Percentiles rank a stretch among this genome's conserved stretches.
Evolutionary conservation across 768 basidiomycete species (phyloP).

Genomic region (Candolleomyces eurysporus): DNA sequence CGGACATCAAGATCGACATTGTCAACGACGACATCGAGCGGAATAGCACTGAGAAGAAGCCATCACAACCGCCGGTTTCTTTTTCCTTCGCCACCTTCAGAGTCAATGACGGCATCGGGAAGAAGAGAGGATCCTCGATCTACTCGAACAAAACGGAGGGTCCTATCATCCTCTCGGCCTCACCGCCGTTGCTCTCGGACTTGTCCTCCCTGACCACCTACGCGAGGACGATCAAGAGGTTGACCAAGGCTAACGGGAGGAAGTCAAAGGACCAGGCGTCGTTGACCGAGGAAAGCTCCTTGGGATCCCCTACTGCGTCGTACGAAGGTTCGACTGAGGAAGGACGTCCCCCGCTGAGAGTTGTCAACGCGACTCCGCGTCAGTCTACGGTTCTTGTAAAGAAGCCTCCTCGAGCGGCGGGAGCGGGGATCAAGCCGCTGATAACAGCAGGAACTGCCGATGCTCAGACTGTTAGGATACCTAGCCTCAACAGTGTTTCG

Average conservation of each 20-base stretch:
- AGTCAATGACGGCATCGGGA: neutral
- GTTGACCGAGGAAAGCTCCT: neutral
- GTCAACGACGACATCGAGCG: neutral
- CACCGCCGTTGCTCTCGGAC: constrained; percentile 26
- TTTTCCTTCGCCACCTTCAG: neutral
- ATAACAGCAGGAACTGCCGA: too few species aligned
- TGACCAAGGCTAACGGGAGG: neutral
- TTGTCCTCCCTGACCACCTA: constrained; percentile 11
- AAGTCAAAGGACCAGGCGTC: neutral
- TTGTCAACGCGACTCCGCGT: too few species aligned
- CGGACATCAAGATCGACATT: constrained; percentile 16
- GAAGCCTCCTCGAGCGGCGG: too few species aligned
- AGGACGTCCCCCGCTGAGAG: neutral
- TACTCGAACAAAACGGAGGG: constrained; percentile 21
- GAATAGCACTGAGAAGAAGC: neutral
- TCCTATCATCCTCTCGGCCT: constrained; percentile 25
- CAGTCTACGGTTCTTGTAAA: too few species aligned
- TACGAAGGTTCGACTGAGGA: neutral
- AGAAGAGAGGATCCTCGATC: constrained; percentile 20
- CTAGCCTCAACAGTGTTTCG: too few species aligned
- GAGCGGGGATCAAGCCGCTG: too few species aligned
- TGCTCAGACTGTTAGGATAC: too few species aligned
- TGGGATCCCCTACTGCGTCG: neutral
- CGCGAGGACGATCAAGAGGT: neutral
- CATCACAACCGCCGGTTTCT: neutral